Base-by-base conservation (phyloP, 1,284 basidiomycete species). In the Tausonia pullulans region DNA sequence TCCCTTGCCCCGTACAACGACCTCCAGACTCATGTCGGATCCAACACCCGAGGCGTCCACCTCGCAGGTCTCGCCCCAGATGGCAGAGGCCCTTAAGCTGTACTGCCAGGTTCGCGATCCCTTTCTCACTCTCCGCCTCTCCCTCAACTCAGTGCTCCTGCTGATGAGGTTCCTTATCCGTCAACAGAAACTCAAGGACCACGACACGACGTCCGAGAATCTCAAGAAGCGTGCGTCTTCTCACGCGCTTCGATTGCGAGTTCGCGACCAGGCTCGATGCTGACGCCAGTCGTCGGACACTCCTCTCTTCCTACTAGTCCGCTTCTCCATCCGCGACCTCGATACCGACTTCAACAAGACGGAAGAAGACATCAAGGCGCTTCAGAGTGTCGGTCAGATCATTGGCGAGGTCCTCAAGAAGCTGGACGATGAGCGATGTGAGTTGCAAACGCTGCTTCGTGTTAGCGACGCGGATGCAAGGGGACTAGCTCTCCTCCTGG, bases 361-460 rank as follows among this genome's bases (percentile, higher is more conserved):
- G 0, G 96, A 99, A 77, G 93, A 99, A 55, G 95, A 98, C 74
- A 97, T 99, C 79, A 98, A 98, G 78, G 96, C 96, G 58, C 86
- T 99, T 13, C 96, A 98, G 76, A 96, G 91, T 10, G 96, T 98
- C 9, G 96, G 96, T 10, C 96, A 99, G 79, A 98, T 98, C 70
- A 96, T 99, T 68, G 96, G 93, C 67, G 96, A 99, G 78, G 92
- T 99, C 66, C 86, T 98, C 83, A 98, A 98, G 78, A 94, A 98
- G 77, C 80, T 99, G 43, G 96, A 98, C 72, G 92, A 97, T 68
- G 95, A 98, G 78, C 82, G 96, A 78, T 99, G 94, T 95, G 72
- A 73, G 89, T 80, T 9, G 3, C 43, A 53, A 44, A n/a, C 40
- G 8, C 43, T 13, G 16, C 44, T 27, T 27, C 27, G 27, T 27